Conservation (phyloP, 2,329 filamentous ascomycete species). For the Penicillium expansum region DNA sequence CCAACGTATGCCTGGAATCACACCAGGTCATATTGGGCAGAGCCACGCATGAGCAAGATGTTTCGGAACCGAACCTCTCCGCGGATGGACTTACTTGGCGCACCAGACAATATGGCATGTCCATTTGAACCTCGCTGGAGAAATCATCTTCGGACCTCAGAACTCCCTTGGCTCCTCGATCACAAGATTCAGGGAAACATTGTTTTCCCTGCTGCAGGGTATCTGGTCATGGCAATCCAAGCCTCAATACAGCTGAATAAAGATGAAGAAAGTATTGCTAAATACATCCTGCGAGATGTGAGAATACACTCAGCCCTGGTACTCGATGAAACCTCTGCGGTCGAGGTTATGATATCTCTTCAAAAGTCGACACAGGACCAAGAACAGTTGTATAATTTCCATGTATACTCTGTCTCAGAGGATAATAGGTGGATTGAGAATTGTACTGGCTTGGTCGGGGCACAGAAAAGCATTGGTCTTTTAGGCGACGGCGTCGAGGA, state of each 20-base stretch:
- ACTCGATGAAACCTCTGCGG: constrained; percentile 15
- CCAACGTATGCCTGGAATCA: constrained; percentile 32
- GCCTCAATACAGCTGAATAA: constrained; percentile 17
- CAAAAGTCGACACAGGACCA: not conserved
- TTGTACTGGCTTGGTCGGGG: constrained; percentile 17
- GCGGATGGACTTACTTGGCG: constrained; percentile 30
- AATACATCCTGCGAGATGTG: constrained; percentile 21
- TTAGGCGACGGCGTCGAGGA: not conserved
- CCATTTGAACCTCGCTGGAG: constrained; percentile 28
- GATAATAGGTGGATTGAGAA: constrained; percentile 28
- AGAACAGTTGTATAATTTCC: constrained; percentile 17
- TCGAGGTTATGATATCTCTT: constrained; percentile 20
- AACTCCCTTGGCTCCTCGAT: constrained; percentile 32
- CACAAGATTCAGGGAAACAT: constrained; percentile 24
- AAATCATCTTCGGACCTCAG: constrained; percentile 26
- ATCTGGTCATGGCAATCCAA: constrained; percentile 32
- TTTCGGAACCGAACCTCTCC: constrained; percentile 19
- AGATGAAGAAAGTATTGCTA: not conserved
- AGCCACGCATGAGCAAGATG: constrained; percentile 23
- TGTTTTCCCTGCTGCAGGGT: constrained; percentile 32
- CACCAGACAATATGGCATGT: constrained; percentile 7
- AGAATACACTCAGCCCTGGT: constrained; percentile 25
- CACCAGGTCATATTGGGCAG: constrained; percentile 24
- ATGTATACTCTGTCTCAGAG: constrained; percentile 20
- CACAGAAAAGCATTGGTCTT: not conserved